Evolutionary conservation across 192 early-diverging fungal genomes (phyloP).

Genomic region (Diversispora epigaea): DNA sequence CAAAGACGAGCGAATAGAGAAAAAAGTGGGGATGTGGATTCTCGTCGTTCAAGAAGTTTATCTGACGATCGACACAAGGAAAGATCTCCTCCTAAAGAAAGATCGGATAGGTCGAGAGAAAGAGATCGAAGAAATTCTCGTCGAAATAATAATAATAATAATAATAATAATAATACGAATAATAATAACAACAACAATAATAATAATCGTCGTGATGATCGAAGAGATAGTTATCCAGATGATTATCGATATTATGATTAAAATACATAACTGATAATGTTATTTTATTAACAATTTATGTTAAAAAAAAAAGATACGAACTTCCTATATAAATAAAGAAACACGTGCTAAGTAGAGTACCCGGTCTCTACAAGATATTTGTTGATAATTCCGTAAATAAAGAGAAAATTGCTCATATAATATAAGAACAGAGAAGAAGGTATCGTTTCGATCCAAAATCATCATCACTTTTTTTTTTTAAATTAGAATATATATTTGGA

Average conservation of each 20-base stretch:
- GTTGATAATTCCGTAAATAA: too few species aligned
- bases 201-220: constrained; percentile 8
- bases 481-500: too few species aligned
- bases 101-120: constrained; percentile 8
- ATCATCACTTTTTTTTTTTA: too few species aligned
- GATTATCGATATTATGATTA: constrained; percentile 17
- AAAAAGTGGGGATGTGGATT: constrained; percentile 35
- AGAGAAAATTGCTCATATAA: too few species aligned
- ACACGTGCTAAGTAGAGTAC: too few species aligned
- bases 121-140: not conserved
- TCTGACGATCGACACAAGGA: constrained; percentile 8
- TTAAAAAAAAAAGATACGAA: not conserved
- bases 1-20: constrained; percentile 45
- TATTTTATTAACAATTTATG: not conserved
- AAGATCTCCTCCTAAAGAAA: not conserved
- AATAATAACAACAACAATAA: too few species aligned
- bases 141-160: not conserved
- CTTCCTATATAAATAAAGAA: not conserved
- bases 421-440: too few species aligned
- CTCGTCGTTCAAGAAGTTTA: constrained; percentile 6
- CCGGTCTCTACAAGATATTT: too few species aligned
- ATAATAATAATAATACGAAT: too few species aligned
- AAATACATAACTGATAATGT: not conserved
- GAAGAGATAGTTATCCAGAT: constrained; percentile 15
- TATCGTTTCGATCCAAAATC: too few species aligned